Percentiles rank a stretch among this genome's conserved stretches.
Conservation (phyloP, 306 rosid species). For the Canavalia gladiata region DNA sequence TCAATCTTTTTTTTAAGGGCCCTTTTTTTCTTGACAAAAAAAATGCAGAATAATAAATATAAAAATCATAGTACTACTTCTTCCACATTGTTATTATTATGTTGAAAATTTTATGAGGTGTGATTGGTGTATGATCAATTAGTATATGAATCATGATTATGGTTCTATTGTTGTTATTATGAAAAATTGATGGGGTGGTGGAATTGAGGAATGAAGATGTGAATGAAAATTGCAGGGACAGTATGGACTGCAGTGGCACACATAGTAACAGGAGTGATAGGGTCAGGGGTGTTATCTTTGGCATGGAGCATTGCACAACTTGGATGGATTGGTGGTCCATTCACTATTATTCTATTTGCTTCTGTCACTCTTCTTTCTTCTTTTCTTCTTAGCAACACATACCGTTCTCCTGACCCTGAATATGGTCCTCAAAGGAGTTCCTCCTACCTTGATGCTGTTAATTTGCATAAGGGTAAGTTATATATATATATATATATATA, state of each 20-base stretch:
- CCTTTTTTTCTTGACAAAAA: no score
- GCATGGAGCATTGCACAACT: slow-evolving; percentile 74
- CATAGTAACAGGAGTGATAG: slow-evolving; percentile 70
- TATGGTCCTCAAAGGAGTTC: slow-evolving; percentile 58
- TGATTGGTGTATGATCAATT: no score
- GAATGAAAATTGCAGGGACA: slow-evolving; percentile 48
- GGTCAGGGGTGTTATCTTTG: slow-evolving; percentile 64
- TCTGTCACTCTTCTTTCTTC: slow-evolving; percentile 55
- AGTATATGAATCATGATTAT: not conserved
- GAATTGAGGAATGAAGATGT: slow-evolving; percentile 17
- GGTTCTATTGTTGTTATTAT: not conserved
- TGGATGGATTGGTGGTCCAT: slow-evolving; percentile 72
- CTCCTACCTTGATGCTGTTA: slow-evolving; percentile 61
- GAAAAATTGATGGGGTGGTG: not conserved
- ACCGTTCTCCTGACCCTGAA: slow-evolving; percentile 65
- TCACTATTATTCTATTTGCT: slow-evolving; percentile 55
- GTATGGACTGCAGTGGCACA: slow-evolving; percentile 74
- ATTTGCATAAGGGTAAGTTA: slow-evolving; percentile 50
- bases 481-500: no score
- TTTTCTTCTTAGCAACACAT: slow-evolving; percentile 59
- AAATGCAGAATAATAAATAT: no score
- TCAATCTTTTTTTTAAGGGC: not conserved
- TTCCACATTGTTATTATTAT: no score
- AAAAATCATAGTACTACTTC: no score
- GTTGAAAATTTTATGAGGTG: no score